phyloP scores from a whole-genome alignment of 2,329 filamentous ascomycete genomes.

The Botrytis cinerea region DNA sequence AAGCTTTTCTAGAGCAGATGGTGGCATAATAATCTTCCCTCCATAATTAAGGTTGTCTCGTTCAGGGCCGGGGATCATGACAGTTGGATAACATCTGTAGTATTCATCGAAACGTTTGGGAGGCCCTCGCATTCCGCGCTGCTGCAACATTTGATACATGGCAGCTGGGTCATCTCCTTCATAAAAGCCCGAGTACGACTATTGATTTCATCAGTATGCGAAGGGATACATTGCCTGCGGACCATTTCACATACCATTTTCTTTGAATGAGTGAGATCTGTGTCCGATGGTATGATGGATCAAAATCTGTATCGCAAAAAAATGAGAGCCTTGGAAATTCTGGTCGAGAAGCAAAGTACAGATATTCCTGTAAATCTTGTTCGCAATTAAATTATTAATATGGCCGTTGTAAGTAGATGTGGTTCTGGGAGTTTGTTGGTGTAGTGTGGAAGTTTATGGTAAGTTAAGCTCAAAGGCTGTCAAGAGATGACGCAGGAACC shows the following conservation, averaged over 20 bases:
- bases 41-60: constrained; percentile 90
- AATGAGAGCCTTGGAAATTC: not conserved
- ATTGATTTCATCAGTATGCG: constrained; percentile 27
- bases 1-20: constrained; percentile 93
- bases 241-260: constrained; percentile 31
- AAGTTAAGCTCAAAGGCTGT: not conserved
- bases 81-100: constrained; percentile 93
- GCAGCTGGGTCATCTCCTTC: constrained; percentile 38
- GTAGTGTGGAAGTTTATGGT: not conserved
- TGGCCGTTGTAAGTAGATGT: not conserved
- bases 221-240: not conserved
- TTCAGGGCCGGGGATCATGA: constrained; percentile 90
- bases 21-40: constrained; percentile 96
- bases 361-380: not conserved
- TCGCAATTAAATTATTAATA: not conserved
- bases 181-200: constrained; percentile 38
- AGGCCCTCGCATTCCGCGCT: constrained; percentile 39
- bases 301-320: not conserved
- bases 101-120: constrained; percentile 93
- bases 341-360: not conserved
- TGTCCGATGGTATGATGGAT: not conserved
- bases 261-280: not conserved
- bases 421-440: not conserved
- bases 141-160: constrained; percentile 40
- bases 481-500: constrained; percentile 27